These are phyloP conservation scores for Ilyonectria mors-panacis DNA, from an alignment of 2,329 filamentous ascomycete genomes.

Conservation along the genomic window DNA sequence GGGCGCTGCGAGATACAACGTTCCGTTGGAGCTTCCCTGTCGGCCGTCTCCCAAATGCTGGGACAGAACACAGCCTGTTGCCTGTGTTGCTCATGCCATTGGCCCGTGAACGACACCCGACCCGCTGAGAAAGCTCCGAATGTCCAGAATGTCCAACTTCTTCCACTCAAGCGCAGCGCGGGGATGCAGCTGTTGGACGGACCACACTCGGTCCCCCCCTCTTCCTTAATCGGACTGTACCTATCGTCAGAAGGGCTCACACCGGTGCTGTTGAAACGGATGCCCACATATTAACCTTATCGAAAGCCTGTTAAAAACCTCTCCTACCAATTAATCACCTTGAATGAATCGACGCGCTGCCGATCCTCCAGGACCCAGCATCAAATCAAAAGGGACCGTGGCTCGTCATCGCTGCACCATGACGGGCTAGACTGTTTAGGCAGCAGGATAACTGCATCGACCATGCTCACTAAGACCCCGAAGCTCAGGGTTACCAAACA, in stretches of 20 bases:
- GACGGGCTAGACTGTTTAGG: constrained; percentile 13
- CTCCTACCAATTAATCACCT: neutral
- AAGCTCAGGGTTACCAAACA: neutral
- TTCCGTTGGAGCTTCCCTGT: neutral
- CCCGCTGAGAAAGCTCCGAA: neutral
- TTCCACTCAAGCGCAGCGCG: neutral
- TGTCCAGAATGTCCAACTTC: neutral
- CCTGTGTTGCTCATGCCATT: neutral
- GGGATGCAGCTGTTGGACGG: neutral
- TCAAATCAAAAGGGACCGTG: neutral
- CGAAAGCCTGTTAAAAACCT: neutral
- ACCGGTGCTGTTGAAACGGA: neutral
- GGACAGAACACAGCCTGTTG: neutral
- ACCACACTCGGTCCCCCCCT: neutral
- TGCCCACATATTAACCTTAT: constrained; percentile 16
- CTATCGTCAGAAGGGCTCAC: neutral
- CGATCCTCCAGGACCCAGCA: neutral
- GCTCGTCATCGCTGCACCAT: neutral
- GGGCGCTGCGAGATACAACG: constrained; percentile 3
- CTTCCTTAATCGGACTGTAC: neutral
- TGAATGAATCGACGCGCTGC: neutral
- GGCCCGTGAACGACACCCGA: neutral
- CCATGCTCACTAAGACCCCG: neutral
- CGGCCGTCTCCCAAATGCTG: neutral
- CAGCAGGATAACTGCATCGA: constrained; percentile 23